Evolutionary conservation across 2,329 filamentous ascomycete genomes (phyloP), one percentile per base, ranked within the genome.

Genomic region (Albophoma yamanashiensis): DNA sequence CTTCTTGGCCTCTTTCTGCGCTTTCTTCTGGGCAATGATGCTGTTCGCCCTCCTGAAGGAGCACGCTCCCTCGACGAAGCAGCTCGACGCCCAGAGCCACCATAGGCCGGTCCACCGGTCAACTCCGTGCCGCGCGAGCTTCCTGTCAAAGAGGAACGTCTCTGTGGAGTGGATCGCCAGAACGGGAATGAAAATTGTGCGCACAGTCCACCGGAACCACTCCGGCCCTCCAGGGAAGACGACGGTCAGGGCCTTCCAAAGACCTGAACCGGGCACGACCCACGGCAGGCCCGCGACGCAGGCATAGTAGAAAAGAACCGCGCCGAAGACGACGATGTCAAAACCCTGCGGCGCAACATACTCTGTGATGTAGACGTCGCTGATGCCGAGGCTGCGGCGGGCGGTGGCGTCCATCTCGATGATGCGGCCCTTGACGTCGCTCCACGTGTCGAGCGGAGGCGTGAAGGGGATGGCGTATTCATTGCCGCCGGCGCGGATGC

Each of bases 391-490:
- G 1, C 74, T 80, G 39, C 75, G 66, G 40, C 88, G 80, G 65
- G 82, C 69, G 69, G 71, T 69, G 76, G 84, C 64, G 73, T 82
- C 71, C 85, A 97, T 89, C 58, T 86, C 84, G 56, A 95, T 85
- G 47, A 93, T 77, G 58, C 89, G 83, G 55, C 81, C 77, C 58
- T 91, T 85, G 12, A 86, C 82, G 61, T 96, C 89, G 42, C 78
- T 74, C 73, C 86, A 86, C 42, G 80, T 79, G n/a, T 75, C 73
- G 76, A 97, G 82, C 0, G 89, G 84, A 12, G 90, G 84, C 1
- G 80, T 70, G 65, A 97, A 80, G 3, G 85, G 76, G 55, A 96
- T 79, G 61, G 69, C 75, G 73, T 79, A 76, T 5, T 74, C 71
- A 64, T 67, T 75, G 58, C 70, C 76, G 70, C 75, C 75, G 11